Evolutionary conservation across 768 basidiomycete species (phyloP).

Genomic region (Pisolithus tinctorius): DNA sequence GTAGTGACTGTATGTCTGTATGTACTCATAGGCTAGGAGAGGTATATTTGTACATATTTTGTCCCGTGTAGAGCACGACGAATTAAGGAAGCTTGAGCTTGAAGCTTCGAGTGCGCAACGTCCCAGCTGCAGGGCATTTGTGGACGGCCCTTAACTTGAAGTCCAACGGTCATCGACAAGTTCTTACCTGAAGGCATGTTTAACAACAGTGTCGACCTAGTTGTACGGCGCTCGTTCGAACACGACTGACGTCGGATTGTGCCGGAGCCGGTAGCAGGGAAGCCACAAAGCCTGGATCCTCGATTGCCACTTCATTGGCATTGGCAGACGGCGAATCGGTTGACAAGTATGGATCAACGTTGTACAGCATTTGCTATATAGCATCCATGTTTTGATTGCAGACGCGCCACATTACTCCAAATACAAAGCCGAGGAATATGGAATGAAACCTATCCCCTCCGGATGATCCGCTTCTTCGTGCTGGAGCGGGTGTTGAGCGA

Average conservation of each 20-base stretch:
- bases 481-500: slow-evolving; percentile 67
- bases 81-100: no score
- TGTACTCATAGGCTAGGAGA: no score
- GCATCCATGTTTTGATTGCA: slow-evolving; percentile 23
- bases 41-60: no score
- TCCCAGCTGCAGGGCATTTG: no score
- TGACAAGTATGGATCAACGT: slow-evolving; percentile 57
- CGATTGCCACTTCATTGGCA: slow-evolving; percentile 88
- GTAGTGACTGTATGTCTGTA: background rate
- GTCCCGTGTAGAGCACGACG: no score
- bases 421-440: slow-evolving; percentile 86
- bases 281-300: slow-evolving; percentile 90
- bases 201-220: slow-evolving; percentile 87
- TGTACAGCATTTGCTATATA: slow-evolving; percentile 1
- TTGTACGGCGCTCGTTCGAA: slow-evolving; percentile 93
- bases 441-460: slow-evolving; percentile 76
- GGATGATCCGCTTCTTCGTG: slow-evolving; percentile 91
- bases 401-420: slow-evolving; percentile 85
- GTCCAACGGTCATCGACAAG: slow-evolving; percentile 19
- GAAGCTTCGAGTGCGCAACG: no score
- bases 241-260: slow-evolving; percentile 85
- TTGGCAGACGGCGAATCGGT: slow-evolving; percentile 89
- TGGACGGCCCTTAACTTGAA: no score
- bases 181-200: slow-evolving; percentile 96
- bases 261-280: slow-evolving; percentile 87